phyloP scores from a whole-genome alignment of 495 filamentous ascomycete genomes.

The Penicillium cosmopolitanum region DNA sequence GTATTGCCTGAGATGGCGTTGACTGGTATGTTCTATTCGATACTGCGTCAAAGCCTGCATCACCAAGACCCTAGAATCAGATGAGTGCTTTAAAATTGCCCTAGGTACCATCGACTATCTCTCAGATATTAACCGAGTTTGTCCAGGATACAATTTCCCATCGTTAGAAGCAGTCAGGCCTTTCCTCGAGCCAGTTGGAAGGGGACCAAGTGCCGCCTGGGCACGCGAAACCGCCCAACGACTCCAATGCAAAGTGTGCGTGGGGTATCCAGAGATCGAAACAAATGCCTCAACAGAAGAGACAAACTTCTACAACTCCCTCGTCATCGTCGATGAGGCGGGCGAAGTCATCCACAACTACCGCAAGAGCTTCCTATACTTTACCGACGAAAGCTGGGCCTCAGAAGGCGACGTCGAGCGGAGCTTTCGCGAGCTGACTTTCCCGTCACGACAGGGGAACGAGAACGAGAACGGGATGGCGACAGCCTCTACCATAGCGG shows the following conservation, averaged over 20 bases:
- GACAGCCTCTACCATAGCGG: background rate
- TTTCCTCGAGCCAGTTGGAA: slow-evolving; percentile 75
- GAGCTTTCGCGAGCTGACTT: slow-evolving; percentile 41
- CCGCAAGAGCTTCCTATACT: slow-evolving; percentile 87
- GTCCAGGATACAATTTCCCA: slow-evolving; percentile 85
- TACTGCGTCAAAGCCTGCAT: background rate
- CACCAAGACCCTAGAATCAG: too few species aligned
- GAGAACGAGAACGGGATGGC: background rate
- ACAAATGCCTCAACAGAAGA: slow-evolving; percentile 9
- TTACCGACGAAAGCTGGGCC: slow-evolving; percentile 92
- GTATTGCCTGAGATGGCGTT: slow-evolving; percentile 90
- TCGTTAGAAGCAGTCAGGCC: slow-evolving; percentile 76
- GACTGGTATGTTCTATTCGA: slow-evolving; percentile 60
- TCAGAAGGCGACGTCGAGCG: slow-evolving; percentile 69
- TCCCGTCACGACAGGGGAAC: slow-evolving; percentile 15
- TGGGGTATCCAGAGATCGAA: slow-evolving; percentile 83
- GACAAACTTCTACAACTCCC: slow-evolving; percentile 74
- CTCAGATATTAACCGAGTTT: background rate
- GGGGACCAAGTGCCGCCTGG: slow-evolving; percentile 79
- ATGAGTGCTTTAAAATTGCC: background rate
- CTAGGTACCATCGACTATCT: background rate
- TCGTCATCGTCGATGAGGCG: slow-evolving; percentile 72
- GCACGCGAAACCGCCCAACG: slow-evolving; percentile 72
- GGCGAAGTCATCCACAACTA: slow-evolving; percentile 81
- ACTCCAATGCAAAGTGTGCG: slow-evolving; percentile 77